A percentile compares a stretch with the other conserved stretches of the same genome.
Conservation (phyloP, 371 early-diverging fungal species). For the Rhizopus microsporus region DNA sequence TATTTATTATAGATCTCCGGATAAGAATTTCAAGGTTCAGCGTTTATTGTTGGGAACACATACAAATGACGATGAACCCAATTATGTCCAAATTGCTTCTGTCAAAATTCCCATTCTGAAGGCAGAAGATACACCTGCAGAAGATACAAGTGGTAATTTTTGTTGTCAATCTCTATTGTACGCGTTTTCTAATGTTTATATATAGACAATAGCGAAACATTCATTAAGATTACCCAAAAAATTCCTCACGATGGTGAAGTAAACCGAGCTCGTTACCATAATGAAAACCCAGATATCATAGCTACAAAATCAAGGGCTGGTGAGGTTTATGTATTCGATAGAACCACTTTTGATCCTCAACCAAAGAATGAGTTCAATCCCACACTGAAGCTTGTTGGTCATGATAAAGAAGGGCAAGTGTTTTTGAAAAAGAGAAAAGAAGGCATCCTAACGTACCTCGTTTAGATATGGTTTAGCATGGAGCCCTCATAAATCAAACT, state of each 20-base stretch:
- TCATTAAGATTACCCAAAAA: constrained; percentile 86
- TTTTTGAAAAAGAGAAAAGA: background rate
- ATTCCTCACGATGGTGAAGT: constrained; percentile 97
- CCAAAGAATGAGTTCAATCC: constrained; percentile 83
- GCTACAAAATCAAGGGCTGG: constrained; percentile 96
- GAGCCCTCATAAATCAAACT: constrained; percentile 60
- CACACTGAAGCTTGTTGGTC: constrained; percentile 88
- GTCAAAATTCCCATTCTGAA: constrained; percentile 86
- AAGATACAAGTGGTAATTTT: constrained; percentile 66
- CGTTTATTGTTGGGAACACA: constrained; percentile 94
- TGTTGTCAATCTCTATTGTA: constrained; percentile 34
- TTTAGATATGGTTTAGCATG: constrained; percentile 79
- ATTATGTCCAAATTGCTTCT: constrained; percentile 94
- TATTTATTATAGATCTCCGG: constrained; percentile 71
- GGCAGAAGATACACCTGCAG: constrained; percentile 67
- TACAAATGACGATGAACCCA: constrained; percentile 95
- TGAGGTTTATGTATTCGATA: constrained; percentile 97
- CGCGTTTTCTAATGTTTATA: background rate
- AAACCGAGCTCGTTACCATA: constrained; percentile 96
- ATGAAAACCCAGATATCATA: constrained; percentile 93
- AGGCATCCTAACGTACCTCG: background rate
- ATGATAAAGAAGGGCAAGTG: constrained; percentile 90
- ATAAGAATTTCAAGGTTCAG: constrained; percentile 89
- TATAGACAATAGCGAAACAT: constrained; percentile 74
- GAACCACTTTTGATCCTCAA: constrained; percentile 88